Evolutionary conservation across 2,329 filamentous ascomycete species (phyloP).

Genomic region (Cercospora citrullina): DNA sequence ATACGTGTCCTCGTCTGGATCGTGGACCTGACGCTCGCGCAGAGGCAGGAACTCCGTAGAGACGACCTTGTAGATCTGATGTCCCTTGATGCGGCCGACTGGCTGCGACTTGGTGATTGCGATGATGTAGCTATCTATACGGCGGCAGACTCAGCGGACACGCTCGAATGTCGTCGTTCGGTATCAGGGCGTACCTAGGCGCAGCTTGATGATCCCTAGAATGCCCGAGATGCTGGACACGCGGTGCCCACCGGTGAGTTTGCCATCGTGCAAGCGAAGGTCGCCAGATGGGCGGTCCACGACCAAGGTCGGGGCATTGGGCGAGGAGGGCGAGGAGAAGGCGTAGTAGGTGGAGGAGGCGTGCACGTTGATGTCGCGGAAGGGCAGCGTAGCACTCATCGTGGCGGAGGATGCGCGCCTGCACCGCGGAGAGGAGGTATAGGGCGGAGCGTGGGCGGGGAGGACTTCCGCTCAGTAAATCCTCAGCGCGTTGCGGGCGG

Average conservation of each 20-base stretch:
- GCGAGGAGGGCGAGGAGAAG: slow-evolving; percentile 93
- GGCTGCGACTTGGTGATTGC: slow-evolving; percentile 92
- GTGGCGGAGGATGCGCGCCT: slow-evolving; percentile 9
- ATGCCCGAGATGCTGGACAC: slow-evolving; percentile 96
- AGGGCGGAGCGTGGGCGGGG: not conserved
- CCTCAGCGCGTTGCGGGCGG: not conserved
- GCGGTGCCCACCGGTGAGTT: slow-evolving; percentile 72
- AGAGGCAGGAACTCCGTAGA: slow-evolving; percentile 91
- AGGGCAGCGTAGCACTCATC: slow-evolving; percentile 65
- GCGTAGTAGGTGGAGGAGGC: slow-evolving; percentile 89
- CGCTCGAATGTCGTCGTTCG: not conserved
- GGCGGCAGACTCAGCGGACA: slow-evolving; percentile 16
- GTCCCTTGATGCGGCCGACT: slow-evolving; percentile 86
- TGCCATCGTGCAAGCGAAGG: slow-evolving; percentile 78
- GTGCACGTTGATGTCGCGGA: slow-evolving; percentile 95
- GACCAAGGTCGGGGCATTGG: slow-evolving; percentile 80
- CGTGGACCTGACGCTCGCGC: slow-evolving; percentile 85
- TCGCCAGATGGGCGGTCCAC: slow-evolving; percentile 92
- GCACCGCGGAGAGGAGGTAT: not conserved
- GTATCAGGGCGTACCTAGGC: slow-evolving; percentile 66
- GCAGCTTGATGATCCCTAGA: slow-evolving; percentile 86
- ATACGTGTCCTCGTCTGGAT: slow-evolving; percentile 92
- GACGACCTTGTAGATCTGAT: slow-evolving; percentile 92
- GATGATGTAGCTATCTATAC: slow-evolving; percentile 90
- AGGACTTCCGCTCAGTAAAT: not conserved